These are phyloP conservation scores for Leptographium wingfieldii DNA, from an alignment of 2,329 filamentous ascomycete species.

Conservation along the genomic window DNA sequence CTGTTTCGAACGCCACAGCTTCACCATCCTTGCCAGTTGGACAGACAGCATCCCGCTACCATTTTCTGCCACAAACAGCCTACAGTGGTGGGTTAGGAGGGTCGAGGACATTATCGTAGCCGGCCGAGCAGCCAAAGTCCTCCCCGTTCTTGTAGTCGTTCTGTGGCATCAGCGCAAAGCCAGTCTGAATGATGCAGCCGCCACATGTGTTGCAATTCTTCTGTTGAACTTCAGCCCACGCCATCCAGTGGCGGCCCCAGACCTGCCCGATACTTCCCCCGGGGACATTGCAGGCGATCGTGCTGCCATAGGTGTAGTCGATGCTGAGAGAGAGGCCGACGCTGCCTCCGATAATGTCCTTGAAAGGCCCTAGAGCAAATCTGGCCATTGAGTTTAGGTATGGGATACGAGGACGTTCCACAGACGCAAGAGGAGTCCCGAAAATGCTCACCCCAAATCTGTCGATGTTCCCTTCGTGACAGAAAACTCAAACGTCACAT, in stretches of 20 bases:
- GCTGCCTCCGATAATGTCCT: background rate
- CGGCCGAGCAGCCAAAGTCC: constrained; percentile 1
- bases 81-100: background rate
- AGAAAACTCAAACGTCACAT: background rate
- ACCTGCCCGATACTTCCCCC: background rate
- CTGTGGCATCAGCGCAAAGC: background rate
- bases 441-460: background rate
- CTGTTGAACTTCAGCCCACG: background rate
- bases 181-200: background rate
- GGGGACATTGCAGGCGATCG: background rate
- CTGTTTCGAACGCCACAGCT: too few relatives aligned
- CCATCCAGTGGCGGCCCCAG: background rate
- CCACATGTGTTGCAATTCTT: background rate
- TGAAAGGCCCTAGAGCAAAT: background rate
- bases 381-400: background rate
- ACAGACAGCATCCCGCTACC: too few relatives aligned
- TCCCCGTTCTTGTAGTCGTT: background rate
- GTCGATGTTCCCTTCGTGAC: background rate
- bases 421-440: too few relatives aligned
- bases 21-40: too few relatives aligned
- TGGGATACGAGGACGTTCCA: too few relatives aligned
- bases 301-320: background rate
- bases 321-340: background rate
- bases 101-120: background rate
- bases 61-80: too few relatives aligned